These are phyloP conservation scores for Trichomonas tenax DNA, from an alignment of 208 protist genomes.

Conservation along the genomic window DNA sequence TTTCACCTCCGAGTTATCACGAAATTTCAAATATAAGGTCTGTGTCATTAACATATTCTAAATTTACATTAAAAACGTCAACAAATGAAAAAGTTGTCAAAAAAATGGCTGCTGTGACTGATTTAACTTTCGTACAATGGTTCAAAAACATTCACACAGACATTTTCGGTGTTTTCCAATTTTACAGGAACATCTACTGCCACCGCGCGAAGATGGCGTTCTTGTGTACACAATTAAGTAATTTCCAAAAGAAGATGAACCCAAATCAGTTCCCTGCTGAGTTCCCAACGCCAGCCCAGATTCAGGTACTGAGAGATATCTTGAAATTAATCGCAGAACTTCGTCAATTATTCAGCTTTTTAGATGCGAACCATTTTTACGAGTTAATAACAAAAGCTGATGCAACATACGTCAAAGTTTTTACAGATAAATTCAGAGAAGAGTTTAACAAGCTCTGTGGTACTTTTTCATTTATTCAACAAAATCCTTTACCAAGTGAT, in stretches of 20 bases:
- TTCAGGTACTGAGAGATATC: neutral
- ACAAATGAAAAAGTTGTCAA: neutral
- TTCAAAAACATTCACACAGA: neutral
- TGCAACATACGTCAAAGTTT: neutral
- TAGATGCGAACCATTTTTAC: neutral
- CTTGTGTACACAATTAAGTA: neutral
- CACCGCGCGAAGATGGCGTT: neutral
- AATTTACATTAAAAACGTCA: no score
- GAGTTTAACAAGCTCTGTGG: neutral
- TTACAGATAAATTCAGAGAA: neutral
- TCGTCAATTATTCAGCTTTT: neutral
- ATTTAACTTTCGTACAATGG: neutral
- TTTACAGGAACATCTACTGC: neutral
- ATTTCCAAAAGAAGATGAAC: neutral
- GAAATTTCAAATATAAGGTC: no score
- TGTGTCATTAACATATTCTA: no score
- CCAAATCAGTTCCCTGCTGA: neutral
- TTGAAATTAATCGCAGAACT: neutral
- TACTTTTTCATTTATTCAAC: neutral
- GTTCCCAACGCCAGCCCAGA: neutral
- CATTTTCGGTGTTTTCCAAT: neutral
- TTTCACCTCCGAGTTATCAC: no score
- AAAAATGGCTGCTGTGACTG: neutral
- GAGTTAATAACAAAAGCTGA: neutral
- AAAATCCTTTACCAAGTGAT: neutral